Conservation (phyloP, 306 rosid genomes). For the Pueraria montana region DNA sequence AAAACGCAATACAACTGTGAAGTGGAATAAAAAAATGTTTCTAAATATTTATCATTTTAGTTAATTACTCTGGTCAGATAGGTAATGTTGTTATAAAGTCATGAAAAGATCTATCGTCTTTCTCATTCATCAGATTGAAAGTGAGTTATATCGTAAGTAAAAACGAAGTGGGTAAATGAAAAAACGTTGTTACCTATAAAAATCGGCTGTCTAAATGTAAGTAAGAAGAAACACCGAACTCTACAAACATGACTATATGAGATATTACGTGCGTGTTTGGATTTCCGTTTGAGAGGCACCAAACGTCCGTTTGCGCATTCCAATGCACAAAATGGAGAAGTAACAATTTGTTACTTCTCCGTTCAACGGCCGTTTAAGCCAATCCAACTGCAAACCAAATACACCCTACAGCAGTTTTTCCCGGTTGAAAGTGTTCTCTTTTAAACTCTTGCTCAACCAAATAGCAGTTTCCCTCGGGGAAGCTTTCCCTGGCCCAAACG, state of each 20-base stretch:
- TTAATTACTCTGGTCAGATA: not conserved
- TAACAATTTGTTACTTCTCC: too few species aligned
- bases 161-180: constrained; percentile 13
- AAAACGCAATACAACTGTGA: not conserved
- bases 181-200: constrained; percentile 50
- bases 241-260: constrained; percentile 44
- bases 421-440: constrained; percentile 69
- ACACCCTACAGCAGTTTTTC: constrained; percentile 56
- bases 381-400: too few species aligned
- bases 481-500: constrained; percentile 92
- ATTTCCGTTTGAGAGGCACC: too few species aligned
- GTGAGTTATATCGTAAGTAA: constrained; percentile 22
- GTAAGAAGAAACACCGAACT: constrained; percentile 30
- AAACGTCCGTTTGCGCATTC: too few species aligned
- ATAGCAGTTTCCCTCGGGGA: constrained; percentile 97
- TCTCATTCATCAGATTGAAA: constrained; percentile 39
- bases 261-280: too few species aligned
- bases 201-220: constrained; percentile 51
- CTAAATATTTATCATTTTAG: not conserved
- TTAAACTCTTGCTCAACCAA: constrained; percentile 92
- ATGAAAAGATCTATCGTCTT: not conserved
- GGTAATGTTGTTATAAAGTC: not conserved
- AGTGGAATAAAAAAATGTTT: constrained; percentile 10
- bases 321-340: too few species aligned
- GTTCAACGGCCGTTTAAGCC: too few species aligned